Percentiles rank a stretch among this genome's conserved stretches.
Conservation (phyloP, 805 yeast species). For the Candida tibetensis region DNA sequence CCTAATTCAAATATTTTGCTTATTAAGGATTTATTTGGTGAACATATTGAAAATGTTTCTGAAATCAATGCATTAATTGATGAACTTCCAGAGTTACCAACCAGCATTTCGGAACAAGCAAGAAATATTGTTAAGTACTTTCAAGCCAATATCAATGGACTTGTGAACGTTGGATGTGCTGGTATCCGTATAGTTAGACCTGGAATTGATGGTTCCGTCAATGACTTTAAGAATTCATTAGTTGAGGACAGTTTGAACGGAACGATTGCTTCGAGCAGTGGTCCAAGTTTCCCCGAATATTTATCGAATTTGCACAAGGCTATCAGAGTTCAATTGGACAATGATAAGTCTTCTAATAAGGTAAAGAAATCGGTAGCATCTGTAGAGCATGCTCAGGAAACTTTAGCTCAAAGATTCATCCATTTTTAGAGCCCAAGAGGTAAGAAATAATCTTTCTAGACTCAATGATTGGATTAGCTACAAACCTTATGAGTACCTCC, state of each 20-base stretch:
- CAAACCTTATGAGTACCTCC: too few relatives aligned
- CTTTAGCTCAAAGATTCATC: slow-evolving; percentile 39
- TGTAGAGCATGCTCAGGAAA: slow-evolving; percentile 26
- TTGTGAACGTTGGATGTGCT: slow-evolving; percentile 25
- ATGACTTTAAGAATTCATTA: slow-evolving; percentile 52
- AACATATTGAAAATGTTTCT: slow-evolving; percentile 40
- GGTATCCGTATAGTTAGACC: slow-evolving; percentile 63
- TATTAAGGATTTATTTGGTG: slow-evolving; percentile 73
- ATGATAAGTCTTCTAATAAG: slow-evolving; percentile 35
- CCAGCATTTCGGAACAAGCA: slow-evolving; percentile 67
- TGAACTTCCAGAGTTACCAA: slow-evolving; percentile 67
- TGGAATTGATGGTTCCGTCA: slow-evolving; percentile 59
- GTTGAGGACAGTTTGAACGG: slow-evolving; percentile 65
- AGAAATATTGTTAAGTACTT: slow-evolving; percentile 60
- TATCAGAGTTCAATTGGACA: slow-evolving; percentile 51
- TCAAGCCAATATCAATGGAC: slow-evolving; percentile 31
- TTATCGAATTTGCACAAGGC: slow-evolving; percentile 65
- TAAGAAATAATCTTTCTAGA: too few relatives aligned
- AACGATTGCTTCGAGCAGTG: slow-evolving; percentile 37
- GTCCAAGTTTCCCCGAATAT: slow-evolving; percentile 62
- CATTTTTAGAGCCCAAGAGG: too few relatives aligned
- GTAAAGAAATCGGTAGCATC: slow-evolving; percentile 26
- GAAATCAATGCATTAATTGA: slow-evolving; percentile 49
- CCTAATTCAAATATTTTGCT: slow-evolving; percentile 64
- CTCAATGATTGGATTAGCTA: too few relatives aligned